These are phyloP conservation scores for Boletus vinaceobasis DNA, from an alignment of 768 basidiomycete species.

Conservation along the genomic window DNA sequence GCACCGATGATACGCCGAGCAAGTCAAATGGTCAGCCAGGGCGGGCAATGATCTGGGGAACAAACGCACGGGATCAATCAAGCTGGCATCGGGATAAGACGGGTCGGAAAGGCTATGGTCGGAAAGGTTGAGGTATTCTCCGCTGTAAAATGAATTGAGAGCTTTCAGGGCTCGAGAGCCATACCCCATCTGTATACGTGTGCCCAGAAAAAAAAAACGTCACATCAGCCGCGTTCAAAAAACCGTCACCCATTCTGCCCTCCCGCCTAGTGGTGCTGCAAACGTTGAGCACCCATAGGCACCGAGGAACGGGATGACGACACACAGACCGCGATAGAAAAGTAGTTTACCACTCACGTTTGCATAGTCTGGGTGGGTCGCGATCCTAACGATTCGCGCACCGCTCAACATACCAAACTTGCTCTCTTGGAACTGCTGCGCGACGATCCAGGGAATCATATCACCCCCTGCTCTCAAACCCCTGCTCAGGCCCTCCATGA, in stretches of 20 bases:
- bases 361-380: slow-evolving; percentile 93
- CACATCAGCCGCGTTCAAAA: slow-evolving; percentile 1
- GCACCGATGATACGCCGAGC: not conserved
- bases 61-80: slow-evolving; percentile 43
- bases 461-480: slow-evolving; percentile 89
- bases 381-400: slow-evolving; percentile 87
- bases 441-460: slow-evolving; percentile 96
- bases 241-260: not conserved
- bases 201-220: not conserved
- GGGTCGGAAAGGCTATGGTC: slow-evolving; percentile 51
- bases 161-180: slow-evolving; percentile 85
- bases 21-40: slow-evolving; percentile 1
- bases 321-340: not conserved
- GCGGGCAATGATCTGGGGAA: not conserved
- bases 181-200: slow-evolving; percentile 80
- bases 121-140: slow-evolving; percentile 85
- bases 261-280: not conserved
- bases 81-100: slow-evolving; percentile 56
- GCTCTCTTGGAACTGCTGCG: slow-evolving; percentile 94
- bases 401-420: slow-evolving; percentile 92
- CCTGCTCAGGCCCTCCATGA: slow-evolving; percentile 80
- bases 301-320: not conserved
- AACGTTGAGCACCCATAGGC: not conserved
- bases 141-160: slow-evolving; percentile 87
- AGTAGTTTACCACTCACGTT: slow-evolving; percentile 51